phyloP scores from a whole-genome alignment of 139 green algal genomes.

The Tetradesmus lagerheimii region DNA sequence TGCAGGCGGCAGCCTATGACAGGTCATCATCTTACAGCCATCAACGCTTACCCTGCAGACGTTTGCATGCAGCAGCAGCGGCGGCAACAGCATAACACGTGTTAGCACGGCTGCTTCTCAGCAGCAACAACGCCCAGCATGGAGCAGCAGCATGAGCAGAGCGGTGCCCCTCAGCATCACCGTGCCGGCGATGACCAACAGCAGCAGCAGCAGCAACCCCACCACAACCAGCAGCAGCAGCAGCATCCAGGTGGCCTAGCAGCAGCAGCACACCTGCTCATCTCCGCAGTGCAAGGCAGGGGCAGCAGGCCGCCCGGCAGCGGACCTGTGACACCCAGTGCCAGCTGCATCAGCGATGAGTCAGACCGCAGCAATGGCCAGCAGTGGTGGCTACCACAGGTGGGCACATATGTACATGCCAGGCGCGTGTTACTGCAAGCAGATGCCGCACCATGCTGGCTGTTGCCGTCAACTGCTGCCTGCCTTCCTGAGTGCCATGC shows the following conservation, averaged over 20 bases:
- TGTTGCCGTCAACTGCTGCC: too few relatives aligned
- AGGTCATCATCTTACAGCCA: too few relatives aligned
- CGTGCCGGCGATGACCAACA: not conserved
- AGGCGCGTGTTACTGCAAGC: not conserved
- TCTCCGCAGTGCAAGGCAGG: not conserved
- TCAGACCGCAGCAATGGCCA: slow-evolving; percentile 32
- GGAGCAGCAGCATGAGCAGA: not conserved
- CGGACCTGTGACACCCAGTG: slow-evolving; percentile 5
- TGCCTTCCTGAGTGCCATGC: not conserved
- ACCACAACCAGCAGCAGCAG: not conserved
- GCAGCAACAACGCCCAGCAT: not conserved
- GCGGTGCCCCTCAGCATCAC: not conserved
- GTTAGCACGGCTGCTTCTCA: not conserved
- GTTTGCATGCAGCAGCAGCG: not conserved
- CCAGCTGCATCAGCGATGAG: slow-evolving; percentile 24
- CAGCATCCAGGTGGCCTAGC: not conserved
- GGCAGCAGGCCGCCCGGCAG: slow-evolving; percentile 2
- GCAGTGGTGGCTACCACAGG: slow-evolving; percentile 35
- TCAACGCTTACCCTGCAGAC: not conserved
- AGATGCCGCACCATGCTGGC: not conserved
- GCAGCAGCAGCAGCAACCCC: slow-evolving; percentile 16
- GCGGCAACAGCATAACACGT: not conserved
- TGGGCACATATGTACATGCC: not conserved
- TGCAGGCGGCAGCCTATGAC: not conserved
- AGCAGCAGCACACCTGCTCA: not conserved